Conservation (phyloP, 805 yeast genomes). For the Pichia californica region DNA sequence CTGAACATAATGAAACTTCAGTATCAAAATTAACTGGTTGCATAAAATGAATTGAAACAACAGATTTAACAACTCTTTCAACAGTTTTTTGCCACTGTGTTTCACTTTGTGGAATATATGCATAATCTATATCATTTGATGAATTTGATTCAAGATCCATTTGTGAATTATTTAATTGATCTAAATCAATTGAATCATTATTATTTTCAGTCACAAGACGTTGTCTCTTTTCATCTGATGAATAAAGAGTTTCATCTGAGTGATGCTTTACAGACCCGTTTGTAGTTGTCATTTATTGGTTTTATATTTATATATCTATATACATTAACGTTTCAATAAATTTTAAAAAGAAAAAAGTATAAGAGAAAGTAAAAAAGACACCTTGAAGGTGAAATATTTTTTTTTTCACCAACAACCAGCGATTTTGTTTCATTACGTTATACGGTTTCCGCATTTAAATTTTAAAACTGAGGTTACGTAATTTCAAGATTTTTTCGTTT, state of each 20-base stretch:
- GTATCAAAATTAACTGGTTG: slow-evolving; percentile 85
- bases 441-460: no score
- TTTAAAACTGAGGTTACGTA: no score
- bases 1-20: slow-evolving; percentile 71
- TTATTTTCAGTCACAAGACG: neutral
- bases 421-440: no score
- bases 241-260: neutral
- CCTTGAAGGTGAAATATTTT: neutral
- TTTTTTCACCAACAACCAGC: neutral
- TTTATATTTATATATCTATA: no score
- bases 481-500: no score
- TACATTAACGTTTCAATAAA: neutral
- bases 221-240: neutral
- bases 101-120: slow-evolving; percentile 13
- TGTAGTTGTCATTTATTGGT: neutral
- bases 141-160: slow-evolving; percentile 1
- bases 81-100: slow-evolving; percentile 75
- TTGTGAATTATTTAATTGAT: neutral
- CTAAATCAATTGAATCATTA: neutral
- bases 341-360: neutral
- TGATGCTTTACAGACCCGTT: neutral
- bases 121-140: neutral
- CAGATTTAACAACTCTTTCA: slow-evolving; percentile 73
- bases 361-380: neutral
- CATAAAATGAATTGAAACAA: slow-evolving; percentile 83